Base-by-base conservation (phyloP, 805 yeast species). In the Myxozyma geophila region DNA sequence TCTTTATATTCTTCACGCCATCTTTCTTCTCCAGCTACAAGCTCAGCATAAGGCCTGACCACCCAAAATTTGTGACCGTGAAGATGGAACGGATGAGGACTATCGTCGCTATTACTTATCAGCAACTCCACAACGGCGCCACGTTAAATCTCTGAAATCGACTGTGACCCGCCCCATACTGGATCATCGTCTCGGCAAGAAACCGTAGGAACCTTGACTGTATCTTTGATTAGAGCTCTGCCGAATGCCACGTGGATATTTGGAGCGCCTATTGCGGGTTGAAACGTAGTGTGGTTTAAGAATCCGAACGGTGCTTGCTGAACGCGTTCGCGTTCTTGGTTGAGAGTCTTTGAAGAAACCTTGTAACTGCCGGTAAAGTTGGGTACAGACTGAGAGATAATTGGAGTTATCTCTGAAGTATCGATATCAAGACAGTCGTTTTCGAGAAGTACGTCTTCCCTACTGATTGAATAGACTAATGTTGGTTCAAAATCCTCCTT, bases 71-170 rank as follows among this genome's bases (percentile, higher is more conserved):
- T 81, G 72, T 87, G 92, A 15, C 92, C 92, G 71, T 87, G 92
- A 70, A 87, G 80, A 74, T 87, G 92, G 84, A 87, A 87, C 23
- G 91, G 91, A 74, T 87, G 92, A 68, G 86, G 86, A 64, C 91
- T 89, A 3, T 88, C 86, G 74, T 92, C 97, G 71, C 80, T 81
- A 73, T 92, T 92, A 73, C 90, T 88, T 51, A 92, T 74, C 0
- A 90, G 88, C 51, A 92, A 76, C 70, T 92, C 97, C 53, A 92
- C 81, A 46, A 87, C 82, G 55, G 87, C 90, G 56, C 83, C 84
- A 5, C 79, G 73, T 61, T 84, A 83, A 23, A 91, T 76, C 1
- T 90, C 81, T 70, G 81, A 82, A 0, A 90, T 77, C 40, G 70
- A 73, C 86, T 87, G 59, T 87, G 85, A 62, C 77, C 78, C 52